Evolutionary conservation across 2,329 filamentous ascomycete species (phyloP), one percentile per base, ranked within the genome.

Genomic region (Talaromyces sp.): DNA sequence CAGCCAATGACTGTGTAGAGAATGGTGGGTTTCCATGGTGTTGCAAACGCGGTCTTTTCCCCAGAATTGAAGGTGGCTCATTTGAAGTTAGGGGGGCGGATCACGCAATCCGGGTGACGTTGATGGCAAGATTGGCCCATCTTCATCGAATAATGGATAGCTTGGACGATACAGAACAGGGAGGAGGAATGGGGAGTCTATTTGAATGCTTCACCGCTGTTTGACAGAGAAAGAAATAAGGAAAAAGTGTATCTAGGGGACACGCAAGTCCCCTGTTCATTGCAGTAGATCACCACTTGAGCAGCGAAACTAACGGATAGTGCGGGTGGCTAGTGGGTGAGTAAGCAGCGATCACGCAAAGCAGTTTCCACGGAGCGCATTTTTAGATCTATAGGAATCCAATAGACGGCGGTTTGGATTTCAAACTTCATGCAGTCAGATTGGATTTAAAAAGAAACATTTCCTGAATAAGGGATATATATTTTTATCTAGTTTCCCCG

Each of bases 81-180:
- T 41, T 43, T 19, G 17, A 37, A 27, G 47, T 40, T 47, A 45
- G 45, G 55, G 45, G 55, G 39, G 27, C 30, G 29, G 45, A 64
- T 62, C 61, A 64, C 62, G 61, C 57, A 50, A 65, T 65, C 44
- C 51, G 42, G 52, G 55, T 58, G 59, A 63, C 60, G 55, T 62
- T 58, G 55, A 55, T 53, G 52, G 57, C 61, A 47, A 60, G 37
- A 55, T 56, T 62, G 51, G 57, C 20, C 53, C 52, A 62, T 61
- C 19, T 46, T 36, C 13, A 17, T 37, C 56, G 14, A 49, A 57
- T 58, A 29, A 51, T 29, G 24, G 22, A 13, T 13, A 14, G 10
- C n/a, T n/a, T 39, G 3, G 3, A 19, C 14, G 29, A 29, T 13
- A 13, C 6, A 20, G 13, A 16, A 16, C 20, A 33, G 43, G 19